Conservation (phyloP, 129 eudicot genomes). For the Silybum marianum region DNA sequence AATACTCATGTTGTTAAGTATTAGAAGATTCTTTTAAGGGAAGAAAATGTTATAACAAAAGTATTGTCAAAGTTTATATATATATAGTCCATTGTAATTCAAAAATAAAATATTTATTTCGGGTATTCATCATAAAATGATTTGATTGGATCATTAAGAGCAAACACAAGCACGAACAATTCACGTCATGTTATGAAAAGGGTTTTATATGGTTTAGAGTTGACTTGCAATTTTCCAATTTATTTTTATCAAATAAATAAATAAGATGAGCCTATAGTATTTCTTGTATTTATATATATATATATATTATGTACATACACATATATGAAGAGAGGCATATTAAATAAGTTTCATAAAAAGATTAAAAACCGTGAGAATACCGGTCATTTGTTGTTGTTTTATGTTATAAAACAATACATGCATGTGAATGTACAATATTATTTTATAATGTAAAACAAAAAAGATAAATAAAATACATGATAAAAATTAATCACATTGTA, state of each 20-base stretch:
- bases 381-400: no score
- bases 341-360: no score
- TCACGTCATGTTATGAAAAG: not conserved
- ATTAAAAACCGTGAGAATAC: no score
- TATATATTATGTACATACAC: no score
- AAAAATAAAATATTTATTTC: not conserved
- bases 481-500: no score
- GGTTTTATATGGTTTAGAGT: not conserved
- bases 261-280: not conserved
- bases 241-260: not conserved
- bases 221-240: not conserved
- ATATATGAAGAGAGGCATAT: no score
- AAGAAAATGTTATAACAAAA: not conserved
- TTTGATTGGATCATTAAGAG: not conserved
- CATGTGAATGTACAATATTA: no score
- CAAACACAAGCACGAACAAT: not conserved
- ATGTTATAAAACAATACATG: no score
- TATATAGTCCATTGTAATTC: not conserved
- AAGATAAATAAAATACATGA: no score
- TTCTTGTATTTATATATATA: no score
- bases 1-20: not conserved
- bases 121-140: not conserved
- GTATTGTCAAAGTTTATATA: not conserved
- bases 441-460: no score
- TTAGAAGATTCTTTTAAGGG: not conserved